Evolutionary conservation across 2,329 filamentous ascomycete genomes (phyloP), one percentile per base, ranked within the genome.

Genomic region (Aspergillus viridinutans): DNA sequence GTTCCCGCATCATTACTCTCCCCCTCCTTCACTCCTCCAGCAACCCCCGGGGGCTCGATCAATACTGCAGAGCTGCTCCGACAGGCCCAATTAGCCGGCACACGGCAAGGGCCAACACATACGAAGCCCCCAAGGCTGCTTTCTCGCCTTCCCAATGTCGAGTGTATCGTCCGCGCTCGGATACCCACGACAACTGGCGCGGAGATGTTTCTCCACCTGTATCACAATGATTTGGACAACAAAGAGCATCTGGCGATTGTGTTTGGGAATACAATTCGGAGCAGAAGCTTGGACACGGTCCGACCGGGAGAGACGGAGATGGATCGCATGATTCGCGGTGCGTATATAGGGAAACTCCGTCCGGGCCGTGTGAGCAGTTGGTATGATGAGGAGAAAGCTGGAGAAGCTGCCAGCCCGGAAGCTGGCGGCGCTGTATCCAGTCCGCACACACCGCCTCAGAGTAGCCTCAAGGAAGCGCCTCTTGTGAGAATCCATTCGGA

Each of bases 241-340:
- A 99, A 99, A 75, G 94, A 99, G 71, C 94, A 99, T 72, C 78
- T 99, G 52, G 94, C 94, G 20, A 97, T 99, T 69, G 94, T 99
- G 0, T 99, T 99, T 74, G 94, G 94, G 2, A 87, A 88, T 58
- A 81, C 87, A 50, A 97, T 97, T 64, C 84, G 94, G 50, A 84
- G 72, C 85, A 86, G 78, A 73, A 82, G 74, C 85, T 83, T 80
- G 50, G 77, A 80, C 63, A 66, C 71, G 14, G 73, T 77, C 26
- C 67, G 72, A 50, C 74, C 75, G 6, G 78, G 77, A 1, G 68
- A 85, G 75, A 78, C 75, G 4, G 77, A 79, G 64, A 78, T 79
- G 76, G 77, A 79, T 64, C 86, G 94, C 61, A 95, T 99, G 88
- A 93, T 96, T 53, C 81, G 94, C 54, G 94, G 94, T 40, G 94